Conservation (phyloP, 371 early-diverging fungal species). For the Rhizopus sp. region DNA sequence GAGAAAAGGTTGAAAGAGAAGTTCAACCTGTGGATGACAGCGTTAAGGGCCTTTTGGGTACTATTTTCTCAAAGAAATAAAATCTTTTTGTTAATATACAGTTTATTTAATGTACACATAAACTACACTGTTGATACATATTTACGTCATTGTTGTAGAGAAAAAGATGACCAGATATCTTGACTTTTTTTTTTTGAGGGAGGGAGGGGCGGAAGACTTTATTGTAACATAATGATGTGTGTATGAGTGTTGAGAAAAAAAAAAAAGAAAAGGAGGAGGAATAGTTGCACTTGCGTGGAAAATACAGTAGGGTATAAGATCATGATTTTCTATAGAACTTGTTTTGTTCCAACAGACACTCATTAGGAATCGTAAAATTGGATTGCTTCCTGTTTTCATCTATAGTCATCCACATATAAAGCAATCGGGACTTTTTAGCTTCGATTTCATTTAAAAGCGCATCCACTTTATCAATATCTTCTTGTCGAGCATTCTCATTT, state of each 20-base stretch:
- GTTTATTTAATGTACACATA: too few relatives aligned
- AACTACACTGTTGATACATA: too few relatives aligned
- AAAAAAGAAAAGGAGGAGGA: too few relatives aligned
- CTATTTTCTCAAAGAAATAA: constrained; percentile 39
- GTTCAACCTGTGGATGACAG: constrained; percentile 33
- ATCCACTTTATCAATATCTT: not conserved
- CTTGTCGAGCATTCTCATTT: not conserved
- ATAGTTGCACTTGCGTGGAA: too few relatives aligned
- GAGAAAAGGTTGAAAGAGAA: constrained; percentile 47
- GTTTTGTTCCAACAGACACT: not conserved
- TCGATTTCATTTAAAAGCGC: not conserved
- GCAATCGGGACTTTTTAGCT: not conserved
- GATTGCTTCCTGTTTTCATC: not conserved
- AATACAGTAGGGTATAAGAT: not conserved
- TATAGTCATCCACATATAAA: not conserved
- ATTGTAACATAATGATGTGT: too few relatives aligned
- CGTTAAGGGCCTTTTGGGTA: constrained; percentile 42
- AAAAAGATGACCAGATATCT: too few relatives aligned
- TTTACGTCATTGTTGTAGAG: too few relatives aligned
- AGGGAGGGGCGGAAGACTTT: too few relatives aligned
- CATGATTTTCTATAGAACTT: not conserved
- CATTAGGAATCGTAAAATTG: not conserved
- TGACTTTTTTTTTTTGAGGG: too few relatives aligned
- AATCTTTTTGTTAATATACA: not conserved
- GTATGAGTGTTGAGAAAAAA: too few relatives aligned